Evolutionary conservation across 768 basidiomycete species (phyloP), one percentile per base, ranked within the genome.

Genomic region (Solioccasus polychromus): DNA sequence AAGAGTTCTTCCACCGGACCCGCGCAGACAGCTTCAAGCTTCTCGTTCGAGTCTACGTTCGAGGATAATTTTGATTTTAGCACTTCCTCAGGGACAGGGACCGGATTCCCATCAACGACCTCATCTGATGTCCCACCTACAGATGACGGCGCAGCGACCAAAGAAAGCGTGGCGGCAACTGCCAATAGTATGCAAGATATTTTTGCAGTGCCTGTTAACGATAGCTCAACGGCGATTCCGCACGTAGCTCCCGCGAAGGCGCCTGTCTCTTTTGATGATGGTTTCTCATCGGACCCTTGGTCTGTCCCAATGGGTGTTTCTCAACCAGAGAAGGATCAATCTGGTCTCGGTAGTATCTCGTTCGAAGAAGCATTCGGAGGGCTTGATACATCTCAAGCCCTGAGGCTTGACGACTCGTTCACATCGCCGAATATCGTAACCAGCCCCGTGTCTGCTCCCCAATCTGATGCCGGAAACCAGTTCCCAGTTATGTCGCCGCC

Each of bases 21-120:
- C 10, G 51, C 71, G 6, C 54, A 65, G 29, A 50, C 59, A 1
- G 40, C 36, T 6, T 63, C 68, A 7, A 58, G 66, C 19, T 80
- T 88, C 53, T 73, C 80, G 4, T 89, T 91, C 44, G 85, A 85
- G 43, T 71, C 78, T 35, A 78, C 68, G 15, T 82, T 83, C 51
- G 80, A 80, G 19, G 78, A 80, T 52, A 73, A 78, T 48, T 88
- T 89, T 57, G 85, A 88, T 62, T 84, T 83, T 45, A 54, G 50
- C 11, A 58, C 68, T 37, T 71, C 75, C 7, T 61, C 71, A 5
- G 68, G 64, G 30, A 51, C 71, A 8, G 57, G 58, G 28, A 50
- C 62, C 22, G 53, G 61, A 20, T 56, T 68, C 48, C 64, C 60
- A 39, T 55, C 62, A 12, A 45, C 60, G 36, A 52, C 68, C 19